Base-by-base conservation (phyloP, 768 basidiomycete genomes). In the Tricholoma sp. region DNA sequence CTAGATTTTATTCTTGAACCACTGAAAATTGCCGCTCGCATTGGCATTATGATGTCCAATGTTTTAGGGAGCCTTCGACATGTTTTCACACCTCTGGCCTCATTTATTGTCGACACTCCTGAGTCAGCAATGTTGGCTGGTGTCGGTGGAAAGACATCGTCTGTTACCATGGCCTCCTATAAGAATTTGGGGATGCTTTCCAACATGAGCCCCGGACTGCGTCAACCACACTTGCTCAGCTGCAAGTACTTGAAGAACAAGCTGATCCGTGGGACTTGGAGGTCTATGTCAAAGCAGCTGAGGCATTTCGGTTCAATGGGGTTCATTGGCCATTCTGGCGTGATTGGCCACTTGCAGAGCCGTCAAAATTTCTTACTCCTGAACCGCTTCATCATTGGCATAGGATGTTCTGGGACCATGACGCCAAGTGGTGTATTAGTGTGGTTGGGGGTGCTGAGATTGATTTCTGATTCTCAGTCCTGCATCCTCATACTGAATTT, bases 331-430 rank as follows among this genome's bases (percentile, higher is more conserved):
- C 24, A 27, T 27, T 27, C 24, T 27, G 24, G 24, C 5, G 24
- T 27, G 24, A 5, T 55, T 78, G 70, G 69, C 35, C 60, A 1
- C 58, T 73, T 2, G 62, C 71, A 2, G 64, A 74, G 53, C 72
- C 71, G 16, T 65, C 66, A 10, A 47, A 35, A 2, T 74, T 76
- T 54, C 57, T 77, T 8, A 69, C 72, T 0, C 68, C 66, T 1
- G 74, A 77, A 52, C 64, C 70, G 6, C 64, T 79, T 1, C 76
- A 78, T 55, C 69, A 73, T 45, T 73, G 67, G 66, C 69, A 73
- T 63, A 72, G 67, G 52, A 32, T 54, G 18, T 77, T 69, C 43
- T 76, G 66, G 60, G 73, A 79, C 55, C 76, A 78, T 55, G 68
- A 73, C 52, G 59, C 63, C 0, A 68, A 71, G 41, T 43, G 41